A percentile compares a stretch with the other conserved stretches of the same genome.
Conservation (phyloP, 75 land plant genomes). For the Ceratopteris richardii region DNA sequence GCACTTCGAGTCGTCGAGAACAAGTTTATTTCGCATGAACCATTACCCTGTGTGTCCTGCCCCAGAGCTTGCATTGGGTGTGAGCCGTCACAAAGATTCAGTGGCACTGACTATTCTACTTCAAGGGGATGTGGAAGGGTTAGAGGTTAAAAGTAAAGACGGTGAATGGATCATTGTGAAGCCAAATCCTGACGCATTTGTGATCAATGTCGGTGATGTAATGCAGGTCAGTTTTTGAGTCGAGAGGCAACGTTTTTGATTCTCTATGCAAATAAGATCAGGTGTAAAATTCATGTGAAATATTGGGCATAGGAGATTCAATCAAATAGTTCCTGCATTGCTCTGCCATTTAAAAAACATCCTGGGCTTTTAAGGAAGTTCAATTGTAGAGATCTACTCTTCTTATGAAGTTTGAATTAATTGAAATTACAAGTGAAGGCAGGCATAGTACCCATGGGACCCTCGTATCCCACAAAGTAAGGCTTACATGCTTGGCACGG, state of each 20-base stretch:
- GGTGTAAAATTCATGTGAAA: no score
- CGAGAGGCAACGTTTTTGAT: background rate
- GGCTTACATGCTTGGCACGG: no score
- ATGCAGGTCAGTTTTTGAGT: constrained; percentile 46
- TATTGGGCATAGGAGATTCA: no score
- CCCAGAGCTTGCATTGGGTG: constrained; percentile 66
- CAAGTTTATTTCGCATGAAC: constrained; percentile 49
- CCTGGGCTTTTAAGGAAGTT: no score
- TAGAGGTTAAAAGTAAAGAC: constrained; percentile 54
- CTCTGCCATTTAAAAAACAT: no score
- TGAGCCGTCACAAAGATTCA: constrained; percentile 73
- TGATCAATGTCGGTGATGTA: constrained; percentile 64
- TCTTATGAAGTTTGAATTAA: no score
- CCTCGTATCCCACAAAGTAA: no score
- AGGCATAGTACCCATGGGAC: no score
- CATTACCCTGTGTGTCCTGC: constrained; percentile 71
- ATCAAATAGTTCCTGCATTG: no score
- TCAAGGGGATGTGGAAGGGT: constrained; percentile 73
- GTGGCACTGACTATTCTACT: constrained; percentile 54
- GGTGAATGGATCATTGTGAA: constrained; percentile 71
- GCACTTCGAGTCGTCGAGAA: constrained; percentile 34
- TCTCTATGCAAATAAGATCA: no score
- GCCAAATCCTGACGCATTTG: constrained; percentile 55
- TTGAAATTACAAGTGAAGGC: no score
- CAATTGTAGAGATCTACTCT: no score